Evolutionary conservation across 2,329 filamentous ascomycete species (phyloP).

Genomic region (Beauveria pseudobassiana): DNA sequence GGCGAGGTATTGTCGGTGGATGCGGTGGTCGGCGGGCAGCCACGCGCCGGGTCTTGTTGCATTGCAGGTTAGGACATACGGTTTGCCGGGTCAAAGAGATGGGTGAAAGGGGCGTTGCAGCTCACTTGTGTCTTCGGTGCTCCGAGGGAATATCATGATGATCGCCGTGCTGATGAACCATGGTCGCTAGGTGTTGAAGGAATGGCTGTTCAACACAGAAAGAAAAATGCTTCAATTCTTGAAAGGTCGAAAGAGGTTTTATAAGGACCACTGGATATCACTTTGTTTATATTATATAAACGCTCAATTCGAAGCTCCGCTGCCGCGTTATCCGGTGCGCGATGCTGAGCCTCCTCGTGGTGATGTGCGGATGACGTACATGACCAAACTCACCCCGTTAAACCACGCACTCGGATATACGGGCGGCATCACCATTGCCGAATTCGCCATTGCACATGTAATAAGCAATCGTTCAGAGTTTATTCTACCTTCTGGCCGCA

Average conservation of each 20-base stretch:
- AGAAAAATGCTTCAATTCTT: not conserved
- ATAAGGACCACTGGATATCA: not conserved
- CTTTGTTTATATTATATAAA: not conserved
- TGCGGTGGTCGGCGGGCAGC: constrained; percentile 55
- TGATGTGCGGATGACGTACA: constrained; percentile 3
- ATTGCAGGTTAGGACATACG: not conserved
- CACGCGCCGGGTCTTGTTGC: constrained; percentile 41
- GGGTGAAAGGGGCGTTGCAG: no score
- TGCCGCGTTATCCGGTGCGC: not conserved
- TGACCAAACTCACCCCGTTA: not conserved
- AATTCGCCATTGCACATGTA: not conserved
- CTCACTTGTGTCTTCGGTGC: constrained; percentile 37
- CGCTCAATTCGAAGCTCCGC: not conserved
- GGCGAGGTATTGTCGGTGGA: constrained; percentile 57
- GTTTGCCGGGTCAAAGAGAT: no score
- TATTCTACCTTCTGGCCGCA: no score
- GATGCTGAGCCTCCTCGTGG: not conserved
- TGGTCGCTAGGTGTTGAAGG: constrained; percentile 19
- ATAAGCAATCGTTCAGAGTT: no score
- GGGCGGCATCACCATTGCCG: not conserved
- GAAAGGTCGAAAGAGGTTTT: not conserved
- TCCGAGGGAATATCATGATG: constrained; percentile 43
- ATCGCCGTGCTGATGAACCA: constrained; percentile 45
- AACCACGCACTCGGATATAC: not conserved
- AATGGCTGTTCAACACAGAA: no score